A percentile compares a stretch with the other conserved stretches of the same genome.
Conservation (phyloP, 805 yeast genomes). For the Candida cerambycidarum region DNA sequence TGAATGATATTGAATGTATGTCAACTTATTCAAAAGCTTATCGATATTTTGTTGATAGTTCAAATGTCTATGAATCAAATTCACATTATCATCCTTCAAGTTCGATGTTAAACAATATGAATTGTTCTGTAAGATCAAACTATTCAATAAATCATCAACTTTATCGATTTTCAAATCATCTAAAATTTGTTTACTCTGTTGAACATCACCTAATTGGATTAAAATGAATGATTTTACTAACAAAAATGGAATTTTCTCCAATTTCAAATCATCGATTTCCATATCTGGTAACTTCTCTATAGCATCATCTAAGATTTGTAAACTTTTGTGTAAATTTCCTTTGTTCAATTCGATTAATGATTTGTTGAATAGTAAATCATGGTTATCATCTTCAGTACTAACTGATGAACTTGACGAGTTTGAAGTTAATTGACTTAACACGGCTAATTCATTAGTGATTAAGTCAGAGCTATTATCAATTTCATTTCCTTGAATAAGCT, state of each 20-base stretch:
- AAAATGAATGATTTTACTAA: slow-evolving; percentile 60
- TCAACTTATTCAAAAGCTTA: slow-evolving; percentile 27
- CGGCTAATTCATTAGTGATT: slow-evolving; percentile 65
- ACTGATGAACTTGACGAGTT: slow-evolving; percentile 7
- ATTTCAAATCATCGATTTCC: slow-evolving; percentile 48
- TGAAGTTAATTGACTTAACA: slow-evolving; percentile 55
- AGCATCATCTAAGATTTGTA: slow-evolving; percentile 48
- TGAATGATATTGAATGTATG: slow-evolving; percentile 38
- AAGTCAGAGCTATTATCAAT: slow-evolving; percentile 52
- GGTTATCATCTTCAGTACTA: slow-evolving; percentile 18
- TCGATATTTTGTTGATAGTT: slow-evolving; percentile 36
- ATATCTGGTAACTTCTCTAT: slow-evolving; percentile 37
- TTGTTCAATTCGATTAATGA: slow-evolving; percentile 50
- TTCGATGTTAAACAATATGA: slow-evolving; percentile 28
- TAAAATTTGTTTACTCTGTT: slow-evolving; percentile 31
- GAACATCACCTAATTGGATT: slow-evolving; percentile 32
- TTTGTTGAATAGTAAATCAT: slow-evolving; percentile 61
- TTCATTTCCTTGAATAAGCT: slow-evolving; percentile 29
- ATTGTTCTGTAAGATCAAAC: slow-evolving; percentile 48
- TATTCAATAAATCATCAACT: slow-evolving; percentile 38
- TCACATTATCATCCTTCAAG: slow-evolving; percentile 20
- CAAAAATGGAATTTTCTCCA: slow-evolving; percentile 61
- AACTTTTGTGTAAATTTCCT: slow-evolving; percentile 39
- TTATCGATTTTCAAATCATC: slow-evolving; percentile 27
- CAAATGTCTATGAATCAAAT: slow-evolving; percentile 34